Conservation (phyloP, 169 alveolate genomes). For the Cryptosporidium sp. region DNA sequence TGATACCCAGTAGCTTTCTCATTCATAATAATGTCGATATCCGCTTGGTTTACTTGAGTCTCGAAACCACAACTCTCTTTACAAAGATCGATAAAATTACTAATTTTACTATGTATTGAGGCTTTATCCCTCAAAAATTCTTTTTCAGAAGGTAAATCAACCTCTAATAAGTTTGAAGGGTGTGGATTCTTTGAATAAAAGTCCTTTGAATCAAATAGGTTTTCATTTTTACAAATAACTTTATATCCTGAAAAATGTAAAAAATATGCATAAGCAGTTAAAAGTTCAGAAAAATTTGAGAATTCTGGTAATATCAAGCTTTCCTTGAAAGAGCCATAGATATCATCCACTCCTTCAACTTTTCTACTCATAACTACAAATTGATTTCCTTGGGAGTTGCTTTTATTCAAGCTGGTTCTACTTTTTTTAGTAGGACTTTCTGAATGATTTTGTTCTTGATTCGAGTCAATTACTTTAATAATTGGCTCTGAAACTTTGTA, state of each 20-base stretch:
- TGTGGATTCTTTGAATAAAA: constrained; percentile 20
- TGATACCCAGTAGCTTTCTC: background rate
- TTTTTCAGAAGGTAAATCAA: constrained; percentile 10
- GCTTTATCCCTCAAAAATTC: constrained; percentile 5
- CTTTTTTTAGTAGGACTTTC: background rate
- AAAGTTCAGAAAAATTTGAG: constrained; percentile 5
- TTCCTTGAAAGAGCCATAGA: constrained; percentile 41
- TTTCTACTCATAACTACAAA: constrained; percentile 27
- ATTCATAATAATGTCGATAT: constrained; percentile 11
- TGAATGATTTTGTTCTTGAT: background rate
- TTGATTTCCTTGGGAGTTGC: background rate
- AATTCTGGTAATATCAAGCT: constrained; percentile 23
- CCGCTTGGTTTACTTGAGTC: background rate
- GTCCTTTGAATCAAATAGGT: constrained; percentile 6
- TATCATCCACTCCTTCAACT: constrained; percentile 66
- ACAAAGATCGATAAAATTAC: background rate
- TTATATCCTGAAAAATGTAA: constrained; percentile 40
- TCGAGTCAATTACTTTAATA: background rate
- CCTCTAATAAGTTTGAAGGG: background rate
- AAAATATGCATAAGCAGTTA: constrained; percentile 36
- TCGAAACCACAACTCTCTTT: background rate
- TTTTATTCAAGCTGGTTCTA: background rate
- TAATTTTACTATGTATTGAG: background rate
- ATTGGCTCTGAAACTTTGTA: constrained; percentile 18
- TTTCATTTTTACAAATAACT: constrained; percentile 20